Conservation (phyloP, 2,329 filamentous ascomycete species). For the Aureobasidium subglaciale region DNA sequence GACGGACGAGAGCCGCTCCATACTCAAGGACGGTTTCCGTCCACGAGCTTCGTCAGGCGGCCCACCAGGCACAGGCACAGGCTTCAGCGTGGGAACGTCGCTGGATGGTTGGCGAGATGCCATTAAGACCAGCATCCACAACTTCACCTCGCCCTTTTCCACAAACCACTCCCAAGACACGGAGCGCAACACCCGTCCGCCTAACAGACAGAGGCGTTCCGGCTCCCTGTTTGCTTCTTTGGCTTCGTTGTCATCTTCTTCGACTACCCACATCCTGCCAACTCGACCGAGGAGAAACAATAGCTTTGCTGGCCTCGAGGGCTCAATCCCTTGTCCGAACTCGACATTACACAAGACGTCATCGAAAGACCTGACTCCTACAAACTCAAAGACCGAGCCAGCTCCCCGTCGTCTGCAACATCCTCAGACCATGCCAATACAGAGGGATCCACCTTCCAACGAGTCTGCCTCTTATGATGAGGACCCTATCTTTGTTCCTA, state of each 20-base stretch:
- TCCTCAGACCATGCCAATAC: background rate
- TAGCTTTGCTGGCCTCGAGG: background rate
- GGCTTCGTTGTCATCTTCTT: background rate
- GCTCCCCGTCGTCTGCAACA: background rate
- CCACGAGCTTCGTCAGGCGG: conserved; percentile 36
- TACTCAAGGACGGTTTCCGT: conserved; percentile 33
- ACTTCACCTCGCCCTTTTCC: conserved; percentile 23
- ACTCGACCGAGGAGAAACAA: background rate
- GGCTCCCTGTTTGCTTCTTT: conserved; percentile 12
- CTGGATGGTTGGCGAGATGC: conserved; percentile 22
- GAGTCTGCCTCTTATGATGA: background rate
- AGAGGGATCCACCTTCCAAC: background rate
- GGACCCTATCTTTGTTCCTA: background rate
- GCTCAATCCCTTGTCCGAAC: too few species aligned
- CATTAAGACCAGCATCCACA: conserved; percentile 25
- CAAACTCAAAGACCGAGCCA: background rate
- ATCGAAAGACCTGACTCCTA: background rate
- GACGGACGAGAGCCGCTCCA: conserved; percentile 29
- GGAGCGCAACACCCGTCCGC: conserved; percentile 13
- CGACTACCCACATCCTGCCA: background rate
- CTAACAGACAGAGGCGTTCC: conserved; percentile 13
- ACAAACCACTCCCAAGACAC: conserved; percentile 15
- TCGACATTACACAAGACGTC: too few species aligned
- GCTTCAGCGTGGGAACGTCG: conserved; percentile 5
- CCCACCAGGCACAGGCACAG: background rate